These are phyloP conservation scores for Botrytis porri DNA, from an alignment of 2,329 filamentous ascomycete genomes.

Conservation along the genomic window DNA sequence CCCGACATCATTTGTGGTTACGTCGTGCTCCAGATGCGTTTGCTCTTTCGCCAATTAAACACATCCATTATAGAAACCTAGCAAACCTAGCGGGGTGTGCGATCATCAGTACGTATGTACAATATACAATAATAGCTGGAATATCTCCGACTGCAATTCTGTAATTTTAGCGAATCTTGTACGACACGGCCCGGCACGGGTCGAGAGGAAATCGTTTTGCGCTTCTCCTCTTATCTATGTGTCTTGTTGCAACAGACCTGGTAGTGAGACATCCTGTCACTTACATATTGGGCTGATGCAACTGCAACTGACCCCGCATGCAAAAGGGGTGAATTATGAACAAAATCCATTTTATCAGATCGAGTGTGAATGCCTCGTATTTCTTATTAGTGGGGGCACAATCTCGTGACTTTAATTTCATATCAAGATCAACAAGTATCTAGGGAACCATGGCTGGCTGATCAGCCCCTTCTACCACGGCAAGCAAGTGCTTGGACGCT, in stretches of 20 bases:
- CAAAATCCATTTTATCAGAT: background rate
- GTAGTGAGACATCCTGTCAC: background rate
- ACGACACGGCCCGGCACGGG: background rate
- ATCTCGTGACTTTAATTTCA: background rate
- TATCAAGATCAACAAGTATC: background rate
- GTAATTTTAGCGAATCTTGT: slow-evolving; percentile 10
- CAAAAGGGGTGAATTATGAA: background rate
- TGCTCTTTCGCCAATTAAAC: background rate
- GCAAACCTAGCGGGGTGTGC: background rate
- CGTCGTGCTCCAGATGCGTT: background rate
- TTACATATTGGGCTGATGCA: background rate
- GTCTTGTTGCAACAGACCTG: background rate
- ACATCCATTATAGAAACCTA: background rate
- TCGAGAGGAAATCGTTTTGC: background rate
- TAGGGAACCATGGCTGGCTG: background rate
- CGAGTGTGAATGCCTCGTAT: background rate
- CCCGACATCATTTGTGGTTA: background rate
- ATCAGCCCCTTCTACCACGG: background rate
- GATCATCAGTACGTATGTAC: background rate
- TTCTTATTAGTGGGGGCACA: background rate
- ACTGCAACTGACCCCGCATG: background rate
- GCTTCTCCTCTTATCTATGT: background rate
- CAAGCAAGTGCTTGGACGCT: background rate
- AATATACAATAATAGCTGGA: no score
- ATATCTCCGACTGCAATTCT: background rate